Percentiles rank a stretch among this genome's conserved stretches.
Evolutionary conservation across 306 rosid genomes (phyloP).

Genomic region (Elaeagnus macrophylla): DNA sequence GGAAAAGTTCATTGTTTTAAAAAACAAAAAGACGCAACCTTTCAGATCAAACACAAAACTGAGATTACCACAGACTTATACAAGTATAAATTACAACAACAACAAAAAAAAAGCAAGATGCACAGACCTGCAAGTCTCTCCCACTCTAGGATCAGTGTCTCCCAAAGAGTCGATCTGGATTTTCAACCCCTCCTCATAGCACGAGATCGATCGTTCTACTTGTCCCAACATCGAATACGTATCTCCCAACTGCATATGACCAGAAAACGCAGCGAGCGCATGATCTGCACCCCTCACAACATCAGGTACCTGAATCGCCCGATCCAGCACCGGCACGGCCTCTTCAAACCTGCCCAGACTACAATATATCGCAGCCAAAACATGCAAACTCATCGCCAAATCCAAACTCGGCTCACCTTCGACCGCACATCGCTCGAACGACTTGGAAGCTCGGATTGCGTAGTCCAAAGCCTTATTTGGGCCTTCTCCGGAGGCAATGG

Average conservation of each 20-base stretch:
- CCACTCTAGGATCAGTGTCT: constrained; percentile 89
- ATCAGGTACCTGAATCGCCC: constrained; percentile 77
- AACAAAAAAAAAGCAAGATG: neutral
- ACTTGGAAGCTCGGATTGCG: constrained; percentile 77
- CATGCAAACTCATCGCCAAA: constrained; percentile 90
- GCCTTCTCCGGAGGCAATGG: constrained; percentile 93
- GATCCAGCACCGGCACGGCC: constrained; percentile 85
- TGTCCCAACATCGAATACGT: constrained; percentile 94
- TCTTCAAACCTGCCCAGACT: constrained; percentile 90
- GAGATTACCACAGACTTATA: neutral
- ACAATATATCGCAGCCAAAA: constrained; percentile 85
- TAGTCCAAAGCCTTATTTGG: constrained; percentile 79
- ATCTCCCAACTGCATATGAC: constrained; percentile 90
- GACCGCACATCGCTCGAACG: constrained; percentile 77
- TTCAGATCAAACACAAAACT: neutral
- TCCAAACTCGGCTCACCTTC: constrained; percentile 84
- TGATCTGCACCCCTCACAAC: constrained; percentile 61
- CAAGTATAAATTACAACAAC: neutral
- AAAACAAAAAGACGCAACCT: too few species aligned
- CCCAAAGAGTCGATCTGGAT: constrained; percentile 94
- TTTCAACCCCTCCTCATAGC: constrained; percentile 81
- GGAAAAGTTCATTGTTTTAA: too few species aligned
- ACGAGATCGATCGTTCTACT: constrained; percentile 69
- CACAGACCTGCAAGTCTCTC: constrained; percentile 80
- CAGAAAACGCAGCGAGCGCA: constrained; percentile 94